Evolutionary conservation across 306 rosid genomes (phyloP), one percentile per base, ranked within the genome.

Genomic region (Cajanus cajan): DNA sequence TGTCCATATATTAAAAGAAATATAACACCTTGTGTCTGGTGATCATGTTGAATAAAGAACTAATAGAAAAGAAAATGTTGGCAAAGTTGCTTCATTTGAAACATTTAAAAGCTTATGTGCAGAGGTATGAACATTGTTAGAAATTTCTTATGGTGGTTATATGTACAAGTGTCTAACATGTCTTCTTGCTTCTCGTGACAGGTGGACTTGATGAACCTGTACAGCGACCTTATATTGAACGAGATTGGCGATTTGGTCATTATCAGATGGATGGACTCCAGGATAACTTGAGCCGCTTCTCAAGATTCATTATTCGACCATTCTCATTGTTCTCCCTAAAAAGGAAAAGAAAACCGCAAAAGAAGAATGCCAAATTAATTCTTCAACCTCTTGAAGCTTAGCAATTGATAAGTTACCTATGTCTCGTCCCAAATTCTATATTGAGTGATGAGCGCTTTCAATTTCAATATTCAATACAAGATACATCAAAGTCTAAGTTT

Each of bases 181-280:
- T 62, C 4, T 73, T 51, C 78, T 72, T 77, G 77, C 43, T 54
- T 77, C 48, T 76, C 47, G 39, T 55, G 40, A 64, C 84, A 95
- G 98, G 98, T 74, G 99, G 98, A 61, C 96, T 95, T 25, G 94
- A 95, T 78, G 90, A 93, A 82, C 98, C 99, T 24, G 61, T 84
- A 78, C 86, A 87, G 83, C 87, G 97, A 74, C 90, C 91, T 44
- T 95, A 81, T 74, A 68, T 88, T 19, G 86, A 86, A 16, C 83
- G 94, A 78, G 99, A 93, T 77, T 95, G 99, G 99, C 94, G 97
- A 78, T 95, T 93, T 77, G 98, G 99, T 41, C 93, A 87, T 84
- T 95, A 95, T 70, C 85, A 93, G 90, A 93, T 95, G 97, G 98
- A 95, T 78, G 98, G 93, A 28, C 91, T 91, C 50, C 93, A 93